phyloP scores from a whole-genome alignment of 805 yeast genomes.

The Candida endomychidarum region DNA sequence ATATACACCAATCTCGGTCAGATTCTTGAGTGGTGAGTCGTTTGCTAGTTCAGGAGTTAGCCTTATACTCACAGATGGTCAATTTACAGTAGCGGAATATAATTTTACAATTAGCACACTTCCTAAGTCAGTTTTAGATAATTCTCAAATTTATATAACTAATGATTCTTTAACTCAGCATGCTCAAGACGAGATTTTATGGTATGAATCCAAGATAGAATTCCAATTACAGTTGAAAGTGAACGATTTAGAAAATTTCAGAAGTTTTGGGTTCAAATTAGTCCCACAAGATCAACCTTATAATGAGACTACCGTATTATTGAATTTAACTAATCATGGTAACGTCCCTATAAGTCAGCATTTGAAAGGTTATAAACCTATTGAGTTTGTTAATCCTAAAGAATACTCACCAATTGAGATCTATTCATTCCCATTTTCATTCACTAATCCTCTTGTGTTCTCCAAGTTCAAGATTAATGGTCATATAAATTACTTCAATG shows the following conservation, averaged over 20 bases:
- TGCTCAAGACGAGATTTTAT: slow-evolving; percentile 13
- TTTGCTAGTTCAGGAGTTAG: slow-evolving; percentile 25
- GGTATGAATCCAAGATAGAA: slow-evolving; percentile 16
- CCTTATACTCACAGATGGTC: slow-evolving; percentile 12
- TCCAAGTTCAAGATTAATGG: slow-evolving; percentile 25
- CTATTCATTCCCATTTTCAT: slow-evolving; percentile 27
- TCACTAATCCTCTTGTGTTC: slow-evolving; percentile 32
- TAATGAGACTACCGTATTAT: slow-evolving; percentile 1
- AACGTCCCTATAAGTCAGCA: background rate
- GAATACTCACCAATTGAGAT: slow-evolving; percentile 15
- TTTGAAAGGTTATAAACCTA: slow-evolving; percentile 1
- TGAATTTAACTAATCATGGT: slow-evolving; percentile 3
- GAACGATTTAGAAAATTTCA: slow-evolving; percentile 18
- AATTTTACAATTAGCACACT: slow-evolving; percentile 19
- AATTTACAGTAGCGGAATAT: slow-evolving; percentile 12
- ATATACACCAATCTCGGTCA: slow-evolving; percentile 21
- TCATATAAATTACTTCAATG: slow-evolving; percentile 22
- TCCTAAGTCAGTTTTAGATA: slow-evolving; percentile 11
- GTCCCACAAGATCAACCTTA: slow-evolving; percentile 20
- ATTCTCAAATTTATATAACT: slow-evolving; percentile 13
- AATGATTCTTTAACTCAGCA: slow-evolving; percentile 9
- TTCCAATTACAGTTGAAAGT: background rate
- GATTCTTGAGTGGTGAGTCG: slow-evolving; percentile 19
- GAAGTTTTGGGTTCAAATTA: slow-evolving; percentile 22
- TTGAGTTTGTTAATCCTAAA: slow-evolving; percentile 7